Evolutionary conservation across 2,329 filamentous ascomycete genomes (phyloP).

Genomic region (Sordariomycetes sp.): DNA sequence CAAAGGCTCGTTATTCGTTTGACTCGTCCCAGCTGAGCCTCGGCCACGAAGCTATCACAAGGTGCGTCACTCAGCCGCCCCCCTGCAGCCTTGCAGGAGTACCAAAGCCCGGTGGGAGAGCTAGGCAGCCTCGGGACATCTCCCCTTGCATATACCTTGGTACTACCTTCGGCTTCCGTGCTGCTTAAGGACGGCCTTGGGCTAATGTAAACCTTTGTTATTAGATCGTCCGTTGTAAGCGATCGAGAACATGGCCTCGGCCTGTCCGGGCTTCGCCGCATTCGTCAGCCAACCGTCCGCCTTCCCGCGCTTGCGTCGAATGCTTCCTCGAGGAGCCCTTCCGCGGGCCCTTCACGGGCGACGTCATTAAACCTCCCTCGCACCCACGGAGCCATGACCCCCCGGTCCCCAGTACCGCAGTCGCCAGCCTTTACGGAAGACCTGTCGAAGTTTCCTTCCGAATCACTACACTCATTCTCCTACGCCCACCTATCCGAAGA

Average conservation of each 20-base stretch:
- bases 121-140: neutral
- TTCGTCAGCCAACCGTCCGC: slow-evolving; percentile 69
- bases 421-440: slow-evolving; percentile 81
- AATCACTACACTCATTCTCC: slow-evolving; percentile 95
- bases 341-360: slow-evolving; percentile 51
- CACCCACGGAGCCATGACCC: slow-evolving; percentile 36
- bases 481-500: slow-evolving; percentile 95
- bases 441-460: slow-evolving; percentile 81
- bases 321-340: slow-evolving; percentile 50
- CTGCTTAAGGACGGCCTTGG: neutral
- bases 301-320: slow-evolving; percentile 56
- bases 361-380: slow-evolving; percentile 61
- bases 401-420: slow-evolving; percentile 49
- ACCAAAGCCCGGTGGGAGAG: neutral
- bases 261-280: slow-evolving; percentile 79
- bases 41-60: slow-evolving; percentile 63
- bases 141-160: neutral
- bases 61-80: slow-evolving; percentile 35
- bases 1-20: slow-evolving; percentile 63
- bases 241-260: slow-evolving; percentile 85
- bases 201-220: slow-evolving; percentile 1
- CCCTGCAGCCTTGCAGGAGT: neutral
- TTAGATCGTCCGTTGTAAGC: slow-evolving; percentile 68
- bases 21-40: slow-evolving; percentile 38
- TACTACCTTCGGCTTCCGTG: neutral